Base-by-base conservation (phyloP, 495 filamentous ascomycete genomes). In the Massariosphaeria phaeospora region DNA sequence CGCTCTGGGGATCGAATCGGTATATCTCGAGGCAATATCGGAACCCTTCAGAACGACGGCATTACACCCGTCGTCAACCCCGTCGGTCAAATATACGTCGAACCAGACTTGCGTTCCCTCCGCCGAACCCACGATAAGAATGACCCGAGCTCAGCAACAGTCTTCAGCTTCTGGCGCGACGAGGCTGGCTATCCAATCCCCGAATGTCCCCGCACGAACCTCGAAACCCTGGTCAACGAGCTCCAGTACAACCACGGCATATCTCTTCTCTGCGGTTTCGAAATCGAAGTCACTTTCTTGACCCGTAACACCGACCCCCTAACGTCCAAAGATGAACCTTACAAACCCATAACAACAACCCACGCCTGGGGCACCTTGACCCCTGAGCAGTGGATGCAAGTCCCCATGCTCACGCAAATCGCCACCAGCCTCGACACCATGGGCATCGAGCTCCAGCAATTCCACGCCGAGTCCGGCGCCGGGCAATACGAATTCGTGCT, bases 401-500 rank as follows among this genome's bases (percentile, higher is more conserved):
- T 89, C 10, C 70, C 80, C 0, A 66, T 87, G 13, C 66, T 86
- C 1, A 77, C 83, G n/a, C 79, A 86, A 26, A 83, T 87, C 36
- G 76, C 76, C 11, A 69, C 73, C 2, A 72, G 74, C 3, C 73
- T 91, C 2, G 73, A 71, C 3, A 64, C 68, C 2, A 76, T 82
- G 46, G 85, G 79, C 12, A 86, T 96, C 48, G 63, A 78, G 6
- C 70, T 90, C 15, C 75, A 86, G 43, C 82, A 89, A 65, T 84
- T 89, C 66, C 90, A 96, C 65, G 68, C 90, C 17, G 90, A 94
- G 63, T 79, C 76, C 47, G 78, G 83, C 0, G 74, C 77, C 0
- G 87, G 87, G 8, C 90, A 95, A 60, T 95, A 84, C 66, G 90
- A 95, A 65, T 85, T 95, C 57, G 74, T 89, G 13, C 80, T 91